phyloP scores from a whole-genome alignment of 2,329 filamentous ascomycete genomes.

The Botrytis hyacinthi region DNA sequence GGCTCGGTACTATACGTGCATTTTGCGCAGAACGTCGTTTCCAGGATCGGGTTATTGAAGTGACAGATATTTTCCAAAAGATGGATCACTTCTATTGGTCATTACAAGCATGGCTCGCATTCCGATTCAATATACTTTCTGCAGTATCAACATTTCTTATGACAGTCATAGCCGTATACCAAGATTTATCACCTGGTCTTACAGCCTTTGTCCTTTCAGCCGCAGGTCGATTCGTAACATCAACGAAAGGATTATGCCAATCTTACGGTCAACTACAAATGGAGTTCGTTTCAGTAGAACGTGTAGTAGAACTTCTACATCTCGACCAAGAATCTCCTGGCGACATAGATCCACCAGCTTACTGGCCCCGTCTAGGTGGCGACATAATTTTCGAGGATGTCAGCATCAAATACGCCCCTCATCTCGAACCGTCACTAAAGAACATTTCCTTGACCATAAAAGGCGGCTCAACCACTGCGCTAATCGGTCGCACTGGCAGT shows the following conservation, averaged over 20 bases:
- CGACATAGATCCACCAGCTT: constrained; percentile 64
- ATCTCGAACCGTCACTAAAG: constrained; percentile 69
- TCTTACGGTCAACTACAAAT: constrained; percentile 84
- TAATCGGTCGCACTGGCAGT: constrained; percentile 78
- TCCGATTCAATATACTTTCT: constrained; percentile 72
- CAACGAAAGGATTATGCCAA: constrained; percentile 72
- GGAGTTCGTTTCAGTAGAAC: constrained; percentile 87
- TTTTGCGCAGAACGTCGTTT: constrained; percentile 78
- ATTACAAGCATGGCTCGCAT: constrained; percentile 80
- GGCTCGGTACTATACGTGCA: constrained; percentile 81
- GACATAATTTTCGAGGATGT: constrained; percentile 75
- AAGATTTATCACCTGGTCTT: constrained; percentile 71
- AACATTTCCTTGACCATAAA: constrained; percentile 72
- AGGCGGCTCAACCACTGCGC: constrained; percentile 72
- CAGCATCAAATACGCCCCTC: constrained; percentile 75
- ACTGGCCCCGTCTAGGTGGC: constrained; percentile 72
- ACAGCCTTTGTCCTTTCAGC: constrained; percentile 81
- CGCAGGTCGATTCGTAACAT: constrained; percentile 64
- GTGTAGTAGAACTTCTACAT: constrained; percentile 76
- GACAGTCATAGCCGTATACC: constrained; percentile 71
- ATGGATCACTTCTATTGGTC: constrained; percentile 97
- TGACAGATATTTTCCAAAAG: constrained; percentile 85
- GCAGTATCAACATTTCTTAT: constrained; percentile 71
- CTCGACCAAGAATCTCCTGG: constrained; percentile 74
- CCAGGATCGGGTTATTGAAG: constrained; percentile 73